Evolutionary conservation across 1,284 basidiomycete genomes (phyloP).

Genomic region (Leccinum griseonigrum): DNA sequence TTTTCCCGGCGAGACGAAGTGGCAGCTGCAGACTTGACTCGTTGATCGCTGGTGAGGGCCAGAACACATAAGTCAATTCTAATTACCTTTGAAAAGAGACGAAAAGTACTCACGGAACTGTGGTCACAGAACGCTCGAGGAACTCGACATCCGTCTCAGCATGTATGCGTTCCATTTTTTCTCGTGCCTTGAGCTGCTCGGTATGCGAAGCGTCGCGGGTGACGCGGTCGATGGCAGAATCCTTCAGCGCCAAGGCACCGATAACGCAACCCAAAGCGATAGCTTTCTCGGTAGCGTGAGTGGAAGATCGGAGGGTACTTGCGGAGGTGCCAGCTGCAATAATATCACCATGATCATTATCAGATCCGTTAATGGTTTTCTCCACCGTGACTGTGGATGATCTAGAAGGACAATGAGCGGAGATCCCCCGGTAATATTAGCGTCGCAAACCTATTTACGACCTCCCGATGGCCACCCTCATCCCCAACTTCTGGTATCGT

Average conservation of each 20-base stretch:
- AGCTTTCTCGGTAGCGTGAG: background rate
- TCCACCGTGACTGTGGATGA: too few species aligned
- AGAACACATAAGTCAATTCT: background rate
- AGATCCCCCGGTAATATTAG: too few species aligned
- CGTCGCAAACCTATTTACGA: too few species aligned
- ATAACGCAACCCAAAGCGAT: background rate
- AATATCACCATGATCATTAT: background rate
- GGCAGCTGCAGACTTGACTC: background rate
- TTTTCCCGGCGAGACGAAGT: background rate
- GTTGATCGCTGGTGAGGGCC: background rate
- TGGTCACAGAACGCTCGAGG: background rate
- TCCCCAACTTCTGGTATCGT: too few species aligned
- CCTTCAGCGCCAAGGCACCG: background rate
- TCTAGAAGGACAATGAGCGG: too few species aligned
- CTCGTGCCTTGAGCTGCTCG: background rate
- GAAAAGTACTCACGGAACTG: constrained; percentile 1
- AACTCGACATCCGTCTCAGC: background rate
- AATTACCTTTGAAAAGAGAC: background rate
- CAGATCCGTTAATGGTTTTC: background rate
- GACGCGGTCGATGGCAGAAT: background rate
- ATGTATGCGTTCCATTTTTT: background rate
- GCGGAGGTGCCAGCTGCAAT: background rate
- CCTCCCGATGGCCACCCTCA: too few species aligned
- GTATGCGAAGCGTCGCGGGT: background rate
- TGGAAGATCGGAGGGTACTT: background rate